These are phyloP conservation scores for Paramecium sexaurelia DNA, from an alignment of 73 alveolate species.

Conservation along the genomic window DNA sequence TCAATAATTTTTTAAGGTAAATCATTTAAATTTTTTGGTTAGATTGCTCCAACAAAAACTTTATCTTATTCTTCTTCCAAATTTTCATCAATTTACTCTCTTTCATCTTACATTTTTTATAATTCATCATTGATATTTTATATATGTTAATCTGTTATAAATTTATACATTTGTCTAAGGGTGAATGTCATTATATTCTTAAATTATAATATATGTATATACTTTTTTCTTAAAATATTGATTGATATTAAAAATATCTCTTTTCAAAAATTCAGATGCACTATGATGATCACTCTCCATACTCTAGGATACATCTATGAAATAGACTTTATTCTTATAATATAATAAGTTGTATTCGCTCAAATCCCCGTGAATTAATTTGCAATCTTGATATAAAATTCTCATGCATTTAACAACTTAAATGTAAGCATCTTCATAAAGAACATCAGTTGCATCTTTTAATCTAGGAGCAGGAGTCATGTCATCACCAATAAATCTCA, in stretches of 20 bases:
- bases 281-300: conserved; percentile 99
- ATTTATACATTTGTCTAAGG: conserved; percentile 87
- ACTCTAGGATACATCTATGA: conserved; percentile 99
- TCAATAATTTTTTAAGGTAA: conserved; percentile 61
- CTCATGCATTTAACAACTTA: conserved; percentile 76
- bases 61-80: conserved; percentile 74
- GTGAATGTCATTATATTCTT: conserved; percentile 81
- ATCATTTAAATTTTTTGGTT: conserved; percentile 82
- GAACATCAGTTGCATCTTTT: conserved; percentile 92
- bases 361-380: conserved; percentile 99
- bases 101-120: conserved; percentile 33
- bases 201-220: neutral
- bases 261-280: conserved; percentile 97
- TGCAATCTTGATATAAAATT: conserved; percentile 93
- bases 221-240: conserved; percentile 87
- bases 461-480: conserved; percentile 99
- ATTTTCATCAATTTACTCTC: conserved; percentile 41
- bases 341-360: conserved; percentile 98
- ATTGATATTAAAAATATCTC: conserved; percentile 98
- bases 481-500: conserved; percentile 99
- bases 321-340: conserved; percentile 82
- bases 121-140: conserved; percentile 64
- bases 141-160: conserved; percentile 73
- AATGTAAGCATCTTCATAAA: conserved; percentile 73
- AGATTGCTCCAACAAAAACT: conserved; percentile 74